Evolutionary conservation across 164 flowering plant genomes (phyloP).

Genomic region (Vitis rotundifolia): DNA sequence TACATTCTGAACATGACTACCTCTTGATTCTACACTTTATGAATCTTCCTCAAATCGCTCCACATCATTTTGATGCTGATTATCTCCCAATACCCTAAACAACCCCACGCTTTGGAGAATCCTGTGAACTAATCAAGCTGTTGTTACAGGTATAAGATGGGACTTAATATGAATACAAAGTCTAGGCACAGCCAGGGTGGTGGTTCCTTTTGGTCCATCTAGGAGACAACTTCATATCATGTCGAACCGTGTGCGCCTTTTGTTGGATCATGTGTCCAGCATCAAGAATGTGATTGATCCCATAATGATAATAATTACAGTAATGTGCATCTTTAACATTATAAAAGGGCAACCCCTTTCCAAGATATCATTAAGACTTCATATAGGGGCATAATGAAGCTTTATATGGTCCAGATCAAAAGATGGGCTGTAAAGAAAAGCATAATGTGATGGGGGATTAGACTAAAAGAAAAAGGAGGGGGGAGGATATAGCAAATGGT

Average conservation of each 20-base stretch:
- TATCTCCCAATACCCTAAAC: no score
- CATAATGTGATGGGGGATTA: background rate
- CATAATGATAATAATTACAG: background rate
- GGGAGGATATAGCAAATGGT: background rate
- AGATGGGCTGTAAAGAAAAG: slow-evolving; percentile 13
- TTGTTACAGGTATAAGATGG: background rate
- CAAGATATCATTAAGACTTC: background rate
- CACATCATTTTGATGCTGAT: no score
- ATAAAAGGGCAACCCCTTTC: slow-evolving; percentile 8
- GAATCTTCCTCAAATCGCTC: no score
- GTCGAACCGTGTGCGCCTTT: background rate
- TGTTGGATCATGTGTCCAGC: background rate
- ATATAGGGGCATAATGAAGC: background rate
- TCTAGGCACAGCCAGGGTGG: background rate
- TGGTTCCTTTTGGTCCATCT: background rate
- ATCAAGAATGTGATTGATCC: background rate
- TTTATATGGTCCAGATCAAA: background rate
- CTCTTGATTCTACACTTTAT: no score
- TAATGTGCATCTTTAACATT: no score
- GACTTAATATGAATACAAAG: background rate
- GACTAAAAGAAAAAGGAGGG: background rate
- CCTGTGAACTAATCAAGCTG: no score
- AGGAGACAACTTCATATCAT: background rate
- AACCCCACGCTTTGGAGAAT: no score
- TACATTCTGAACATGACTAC: no score